Evolutionary conservation across 2,329 filamentous ascomycete genomes (phyloP).

Genomic region (Camillea tinctor): DNA sequence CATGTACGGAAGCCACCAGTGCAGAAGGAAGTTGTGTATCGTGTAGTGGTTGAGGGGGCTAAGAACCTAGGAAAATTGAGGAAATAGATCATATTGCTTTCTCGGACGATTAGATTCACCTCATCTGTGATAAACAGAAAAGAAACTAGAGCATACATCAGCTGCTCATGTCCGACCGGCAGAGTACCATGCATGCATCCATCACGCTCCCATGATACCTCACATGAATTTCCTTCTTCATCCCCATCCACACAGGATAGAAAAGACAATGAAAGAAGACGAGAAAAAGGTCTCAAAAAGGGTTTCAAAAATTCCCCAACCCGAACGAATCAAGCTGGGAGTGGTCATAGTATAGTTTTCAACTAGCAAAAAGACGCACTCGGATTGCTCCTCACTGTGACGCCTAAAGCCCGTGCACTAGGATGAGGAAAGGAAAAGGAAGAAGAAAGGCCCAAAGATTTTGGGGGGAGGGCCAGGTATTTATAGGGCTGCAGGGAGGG

Average conservation of each 20-base stretch:
- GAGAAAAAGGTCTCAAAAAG: not conserved
- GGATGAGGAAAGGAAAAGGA: constrained; percentile 49
- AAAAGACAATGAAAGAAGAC: not conserved
- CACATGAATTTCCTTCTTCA: not conserved
- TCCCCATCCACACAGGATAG: not conserved
- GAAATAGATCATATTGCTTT: too few relatives aligned
- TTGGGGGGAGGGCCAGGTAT: not conserved
- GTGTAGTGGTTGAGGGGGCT: too few relatives aligned
- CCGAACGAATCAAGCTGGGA: not conserved
- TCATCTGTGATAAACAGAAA: too few relatives aligned
- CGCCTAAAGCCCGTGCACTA: constrained; percentile 75
- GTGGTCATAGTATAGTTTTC: constrained; percentile 80
- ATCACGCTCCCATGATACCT: too few relatives aligned
- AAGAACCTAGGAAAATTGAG: too few relatives aligned
- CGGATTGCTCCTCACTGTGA: constrained; percentile 85
- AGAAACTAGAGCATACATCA: too few relatives aligned
- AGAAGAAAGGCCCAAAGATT: constrained; percentile 22
- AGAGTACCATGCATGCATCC: too few relatives aligned
- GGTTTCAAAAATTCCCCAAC: not conserved
- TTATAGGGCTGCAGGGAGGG: constrained; percentile 2
- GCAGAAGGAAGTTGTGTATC: too few relatives aligned
- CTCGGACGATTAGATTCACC: too few relatives aligned
- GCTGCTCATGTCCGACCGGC: too few relatives aligned
- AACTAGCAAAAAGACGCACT: constrained; percentile 87
- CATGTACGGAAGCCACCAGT: too few relatives aligned